Conservation (phyloP, 371 early-diverging fungal species). For the Dichotomocladium elegans region DNA sequence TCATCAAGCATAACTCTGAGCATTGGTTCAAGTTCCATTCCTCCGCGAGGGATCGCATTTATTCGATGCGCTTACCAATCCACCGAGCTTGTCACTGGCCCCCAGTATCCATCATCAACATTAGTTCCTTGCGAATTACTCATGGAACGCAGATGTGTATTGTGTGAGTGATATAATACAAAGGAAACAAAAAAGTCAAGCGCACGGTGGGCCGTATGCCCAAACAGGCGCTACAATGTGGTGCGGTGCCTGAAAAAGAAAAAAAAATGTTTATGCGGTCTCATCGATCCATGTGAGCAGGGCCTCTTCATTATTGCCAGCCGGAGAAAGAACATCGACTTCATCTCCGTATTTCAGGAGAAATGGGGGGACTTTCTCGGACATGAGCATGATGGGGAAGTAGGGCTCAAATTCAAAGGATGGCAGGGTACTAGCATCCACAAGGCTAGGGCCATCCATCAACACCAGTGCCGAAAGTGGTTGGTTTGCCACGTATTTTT, state of each 20-base stretch:
- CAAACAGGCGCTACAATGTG: not conserved
- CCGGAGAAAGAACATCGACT: slow-evolving; percentile 14
- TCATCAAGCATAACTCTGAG: too few species aligned
- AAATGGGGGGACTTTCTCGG: slow-evolving; percentile 14
- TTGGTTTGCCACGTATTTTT: slow-evolving; percentile 39
- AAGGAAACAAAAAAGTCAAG: not conserved
- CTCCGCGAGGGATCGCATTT: too few species aligned
- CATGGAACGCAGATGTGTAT: not conserved
- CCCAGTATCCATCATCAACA: slow-evolving; percentile 26
- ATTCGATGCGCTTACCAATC: slow-evolving; percentile 26
- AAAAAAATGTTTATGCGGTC: not conserved
- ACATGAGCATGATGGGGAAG: slow-evolving; percentile 24
- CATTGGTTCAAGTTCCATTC: too few species aligned
- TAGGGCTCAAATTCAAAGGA: slow-evolving; percentile 36
- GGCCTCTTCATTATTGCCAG: not conserved
- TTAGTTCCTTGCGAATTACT: not conserved
- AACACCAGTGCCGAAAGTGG: slow-evolving; percentile 35
- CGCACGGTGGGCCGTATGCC: not conserved
- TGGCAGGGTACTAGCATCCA: slow-evolving; percentile 5
- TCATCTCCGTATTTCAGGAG: slow-evolving; percentile 23
- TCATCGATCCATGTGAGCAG: slow-evolving; percentile 30
- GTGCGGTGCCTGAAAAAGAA: not conserved
- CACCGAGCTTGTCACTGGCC: slow-evolving; percentile 36
- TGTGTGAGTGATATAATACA: not conserved
- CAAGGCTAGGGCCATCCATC: not conserved